phyloP scores from a whole-genome alignment of 805 yeast species.

The Starmerella lactis-condensi region DNA sequence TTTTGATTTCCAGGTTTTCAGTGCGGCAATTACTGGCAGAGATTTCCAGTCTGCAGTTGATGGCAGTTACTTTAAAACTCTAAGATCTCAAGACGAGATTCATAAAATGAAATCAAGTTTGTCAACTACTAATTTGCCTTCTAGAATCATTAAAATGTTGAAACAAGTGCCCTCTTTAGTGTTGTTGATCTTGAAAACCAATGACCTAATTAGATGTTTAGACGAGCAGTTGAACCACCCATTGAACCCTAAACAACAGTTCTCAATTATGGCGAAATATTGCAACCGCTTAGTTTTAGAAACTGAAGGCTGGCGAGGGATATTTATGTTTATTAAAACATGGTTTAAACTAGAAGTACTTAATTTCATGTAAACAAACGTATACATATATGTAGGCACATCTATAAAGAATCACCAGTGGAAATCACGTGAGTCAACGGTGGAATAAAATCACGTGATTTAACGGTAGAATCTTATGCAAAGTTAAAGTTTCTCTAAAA shows the following conservation, averaged over 20 bases:
- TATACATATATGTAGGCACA: no score
- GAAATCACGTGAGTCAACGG: no score
- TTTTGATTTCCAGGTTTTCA: conserved; percentile 63
- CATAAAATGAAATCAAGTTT: conserved; percentile 46
- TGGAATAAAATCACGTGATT: not conserved
- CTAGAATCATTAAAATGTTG: conserved; percentile 60
- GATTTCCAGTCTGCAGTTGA: conserved; percentile 59
- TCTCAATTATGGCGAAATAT: conserved; percentile 72
- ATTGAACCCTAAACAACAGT: conserved; percentile 71
- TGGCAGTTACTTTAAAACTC: conserved; percentile 37
- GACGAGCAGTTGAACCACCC: conserved; percentile 74
- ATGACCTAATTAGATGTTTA: conserved; percentile 73
- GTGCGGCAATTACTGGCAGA: conserved; percentile 90
- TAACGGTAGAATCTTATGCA: no score
- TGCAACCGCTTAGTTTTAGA: conserved; percentile 64
- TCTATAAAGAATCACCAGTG: no score
- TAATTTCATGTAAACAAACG: not conserved
- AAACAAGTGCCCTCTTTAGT: conserved; percentile 73
- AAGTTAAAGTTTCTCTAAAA: no score
- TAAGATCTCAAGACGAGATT: conserved; percentile 36
- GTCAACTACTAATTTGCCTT: conserved; percentile 38
- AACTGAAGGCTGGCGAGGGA: conserved; percentile 30
- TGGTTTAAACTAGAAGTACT: no score
- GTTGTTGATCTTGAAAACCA: conserved; percentile 72
- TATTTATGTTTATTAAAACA: no score